Percentiles rank a stretch among this genome's conserved stretches.
phyloP scores from a whole-genome alignment of 371 early-diverging fungal genomes.

The Thermomucor indicae-seudaticae region DNA sequence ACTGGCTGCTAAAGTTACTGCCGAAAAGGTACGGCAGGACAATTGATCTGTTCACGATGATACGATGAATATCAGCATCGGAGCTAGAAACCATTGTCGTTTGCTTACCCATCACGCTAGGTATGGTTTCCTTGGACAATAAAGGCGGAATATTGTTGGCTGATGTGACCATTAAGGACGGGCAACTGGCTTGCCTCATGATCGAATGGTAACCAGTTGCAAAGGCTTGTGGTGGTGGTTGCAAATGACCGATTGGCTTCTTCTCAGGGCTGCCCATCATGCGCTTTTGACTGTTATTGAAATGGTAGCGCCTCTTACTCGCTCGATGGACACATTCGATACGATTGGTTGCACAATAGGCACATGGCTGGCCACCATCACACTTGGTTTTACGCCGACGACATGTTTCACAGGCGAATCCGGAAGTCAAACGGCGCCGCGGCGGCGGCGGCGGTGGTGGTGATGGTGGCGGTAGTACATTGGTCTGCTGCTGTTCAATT shows the following conservation, averaged over 20 bases:
- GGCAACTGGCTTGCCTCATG: constrained; percentile 20
- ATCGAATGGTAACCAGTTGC: constrained; percentile 4
- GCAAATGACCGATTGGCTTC: not conserved
- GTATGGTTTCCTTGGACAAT: constrained; percentile 16
- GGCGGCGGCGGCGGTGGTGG: not conserved
- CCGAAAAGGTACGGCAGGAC: constrained; percentile 29
- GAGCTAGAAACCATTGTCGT: not conserved
- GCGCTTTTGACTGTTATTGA: constrained; percentile 4
- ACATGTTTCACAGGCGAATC: constrained; percentile 42
- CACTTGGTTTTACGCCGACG: constrained; percentile 45
- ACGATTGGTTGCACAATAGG: constrained; percentile 32
- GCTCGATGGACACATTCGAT: constrained; percentile 31
- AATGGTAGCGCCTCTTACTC: constrained; percentile 18
- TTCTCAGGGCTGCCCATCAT: constrained; percentile 10
- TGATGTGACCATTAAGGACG: constrained; percentile 14
- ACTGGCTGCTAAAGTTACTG: constrained; percentile 14
- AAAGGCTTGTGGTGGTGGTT: constrained; percentile 2
- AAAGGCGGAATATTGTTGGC: constrained; percentile 2
- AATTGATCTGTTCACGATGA: constrained; percentile 17
- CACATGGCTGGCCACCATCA: constrained; percentile 40
- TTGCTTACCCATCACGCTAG: constrained; percentile 24
- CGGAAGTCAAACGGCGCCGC: constrained; percentile 31
- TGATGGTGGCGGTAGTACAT: not conserved
- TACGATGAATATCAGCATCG: not conserved
- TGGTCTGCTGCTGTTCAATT: too few species aligned